Evolutionary conservation across 2,329 filamentous ascomycete species (phyloP).

Genomic region (Aspergillus texensis): DNA sequence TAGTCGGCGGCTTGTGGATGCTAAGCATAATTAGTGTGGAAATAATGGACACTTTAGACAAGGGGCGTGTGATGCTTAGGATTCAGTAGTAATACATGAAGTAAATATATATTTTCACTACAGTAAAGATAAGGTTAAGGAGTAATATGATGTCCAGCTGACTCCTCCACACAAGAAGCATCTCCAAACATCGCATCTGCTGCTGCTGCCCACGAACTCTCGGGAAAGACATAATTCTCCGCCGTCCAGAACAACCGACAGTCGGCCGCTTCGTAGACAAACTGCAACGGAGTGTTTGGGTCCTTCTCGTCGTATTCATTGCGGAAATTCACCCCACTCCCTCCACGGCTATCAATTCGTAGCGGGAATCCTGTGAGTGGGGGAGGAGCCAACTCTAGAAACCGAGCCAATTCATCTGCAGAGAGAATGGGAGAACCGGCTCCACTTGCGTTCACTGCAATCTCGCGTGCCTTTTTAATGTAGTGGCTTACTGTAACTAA

Average conservation of each 20-base stretch:
- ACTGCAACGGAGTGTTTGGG: conserved; percentile 57
- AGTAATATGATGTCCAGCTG: not conserved
- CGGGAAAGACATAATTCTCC: conserved; percentile 55
- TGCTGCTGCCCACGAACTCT: conserved; percentile 55
- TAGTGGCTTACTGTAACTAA: not conserved
- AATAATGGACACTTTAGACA: not conserved
- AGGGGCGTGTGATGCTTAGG: too few species aligned
- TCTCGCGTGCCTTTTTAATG: not conserved
- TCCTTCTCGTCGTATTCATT: conserved; percentile 51
- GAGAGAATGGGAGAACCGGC: conserved; percentile 14
- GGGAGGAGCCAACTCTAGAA: not conserved
- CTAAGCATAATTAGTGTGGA: not conserved
- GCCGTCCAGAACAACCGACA: conserved; percentile 64
- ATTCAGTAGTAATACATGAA: too few species aligned
- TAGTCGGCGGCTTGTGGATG: not conserved
- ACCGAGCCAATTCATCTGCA: not conserved
- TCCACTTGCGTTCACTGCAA: not conserved
- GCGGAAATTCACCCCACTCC: conserved; percentile 44
- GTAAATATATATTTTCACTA: too few species aligned
- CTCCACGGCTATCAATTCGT: not conserved
- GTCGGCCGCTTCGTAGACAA: conserved; percentile 62
- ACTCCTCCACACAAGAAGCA: not conserved
- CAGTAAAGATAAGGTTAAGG: too few species aligned
- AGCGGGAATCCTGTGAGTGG: not conserved
- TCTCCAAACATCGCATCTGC: conserved; percentile 16